Evolutionary conservation across 106 monocot genomes (phyloP).

Genomic region (Phalaenopsis aphrodite): DNA sequence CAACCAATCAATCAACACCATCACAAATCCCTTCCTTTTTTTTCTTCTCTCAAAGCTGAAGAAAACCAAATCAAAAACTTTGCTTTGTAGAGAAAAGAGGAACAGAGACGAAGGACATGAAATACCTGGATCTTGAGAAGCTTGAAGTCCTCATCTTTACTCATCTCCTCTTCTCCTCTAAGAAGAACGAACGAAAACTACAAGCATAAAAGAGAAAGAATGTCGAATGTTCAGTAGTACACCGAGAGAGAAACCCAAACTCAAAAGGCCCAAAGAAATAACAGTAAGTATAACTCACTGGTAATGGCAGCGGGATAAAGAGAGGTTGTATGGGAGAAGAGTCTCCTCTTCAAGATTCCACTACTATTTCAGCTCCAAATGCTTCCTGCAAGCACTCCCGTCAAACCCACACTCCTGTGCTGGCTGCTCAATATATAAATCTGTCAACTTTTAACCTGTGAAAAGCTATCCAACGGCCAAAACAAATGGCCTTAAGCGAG

Average conservation of each 20-base stretch:
- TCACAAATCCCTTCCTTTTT: neutral
- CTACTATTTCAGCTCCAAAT: neutral
- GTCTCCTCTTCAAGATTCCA: neutral
- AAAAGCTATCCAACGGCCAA: constrained; percentile 12
- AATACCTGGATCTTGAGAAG: constrained; percentile 33
- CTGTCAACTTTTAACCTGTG: neutral
- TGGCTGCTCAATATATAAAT: neutral
- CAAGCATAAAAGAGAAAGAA: neutral
- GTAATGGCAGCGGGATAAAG: neutral
- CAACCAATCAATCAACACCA: neutral
- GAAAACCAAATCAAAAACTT: neutral
- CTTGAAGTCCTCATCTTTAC: constrained; percentile 30
- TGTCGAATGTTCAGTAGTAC: neutral
- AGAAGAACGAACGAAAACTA: neutral
- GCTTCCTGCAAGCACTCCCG: neutral
- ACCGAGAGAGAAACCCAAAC: neutral
- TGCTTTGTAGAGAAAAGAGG: neutral
- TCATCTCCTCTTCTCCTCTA: constrained; percentile 10
- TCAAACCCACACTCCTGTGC: neutral
- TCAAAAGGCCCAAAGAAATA: neutral
- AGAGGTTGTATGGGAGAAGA: neutral
- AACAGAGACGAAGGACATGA: neutral
- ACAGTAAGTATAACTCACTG: neutral
- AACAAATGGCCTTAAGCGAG: neutral
- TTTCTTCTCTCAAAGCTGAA: neutral